phyloP scores from a whole-genome alignment of 306 rosid genomes.

The Begonia fuchsioides region DNA sequence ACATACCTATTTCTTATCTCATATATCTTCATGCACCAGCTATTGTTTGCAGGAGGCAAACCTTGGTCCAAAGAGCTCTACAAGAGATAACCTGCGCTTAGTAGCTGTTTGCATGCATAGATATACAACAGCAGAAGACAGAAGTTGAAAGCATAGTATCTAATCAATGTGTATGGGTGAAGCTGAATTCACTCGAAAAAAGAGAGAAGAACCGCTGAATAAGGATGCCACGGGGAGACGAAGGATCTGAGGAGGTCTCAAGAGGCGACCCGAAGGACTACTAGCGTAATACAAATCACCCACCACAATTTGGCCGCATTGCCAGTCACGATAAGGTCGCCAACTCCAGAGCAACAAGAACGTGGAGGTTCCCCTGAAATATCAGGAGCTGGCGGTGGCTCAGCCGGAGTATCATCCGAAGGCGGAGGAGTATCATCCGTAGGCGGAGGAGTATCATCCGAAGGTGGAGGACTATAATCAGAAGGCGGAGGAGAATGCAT shows the following conservation, averaged over 20 bases:
- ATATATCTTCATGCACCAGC: too few species aligned
- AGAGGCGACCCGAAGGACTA: not conserved
- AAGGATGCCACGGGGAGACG: not conserved
- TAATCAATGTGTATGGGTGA: too few species aligned
- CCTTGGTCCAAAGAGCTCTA: too few species aligned
- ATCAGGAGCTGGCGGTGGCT: not conserved
- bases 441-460: conserved; percentile 1
- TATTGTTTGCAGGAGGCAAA: too few species aligned
- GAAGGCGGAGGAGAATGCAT: conserved; percentile 4
- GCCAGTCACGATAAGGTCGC: not conserved
- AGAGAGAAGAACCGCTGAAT: too few species aligned
- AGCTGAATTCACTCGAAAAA: too few species aligned
- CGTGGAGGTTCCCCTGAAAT: not conserved
- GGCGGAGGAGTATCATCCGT: not conserved
- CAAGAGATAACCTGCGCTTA: too few species aligned
- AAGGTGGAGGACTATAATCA: not conserved
- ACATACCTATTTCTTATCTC: too few species aligned
- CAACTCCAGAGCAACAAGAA: conserved; percentile 6
- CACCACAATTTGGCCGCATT: not conserved
- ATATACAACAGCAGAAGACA: too few species aligned
- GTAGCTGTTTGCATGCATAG: too few species aligned
- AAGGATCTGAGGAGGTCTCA: not conserved
- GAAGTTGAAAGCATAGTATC: too few species aligned
- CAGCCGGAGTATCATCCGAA: not conserved
- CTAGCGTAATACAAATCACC: not conserved